Base-by-base conservation (phyloP, 805 yeast genomes). In the Wickerhamiella allomyrinae region DNA sequence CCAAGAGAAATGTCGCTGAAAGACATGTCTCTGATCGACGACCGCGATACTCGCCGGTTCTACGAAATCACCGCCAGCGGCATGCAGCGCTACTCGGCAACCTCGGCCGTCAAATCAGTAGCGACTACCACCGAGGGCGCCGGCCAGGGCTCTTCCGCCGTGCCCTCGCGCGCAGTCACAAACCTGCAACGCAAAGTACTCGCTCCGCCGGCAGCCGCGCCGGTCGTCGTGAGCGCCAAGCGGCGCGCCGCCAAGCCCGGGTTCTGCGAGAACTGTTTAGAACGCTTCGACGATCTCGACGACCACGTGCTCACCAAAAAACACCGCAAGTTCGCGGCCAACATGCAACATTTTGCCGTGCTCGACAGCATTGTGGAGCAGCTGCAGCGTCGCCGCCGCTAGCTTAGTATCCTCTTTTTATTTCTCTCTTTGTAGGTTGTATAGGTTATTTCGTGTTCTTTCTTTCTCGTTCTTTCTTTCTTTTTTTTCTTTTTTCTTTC, bases 211-310 rank as follows among this genome's bases (percentile, higher is more conserved):
- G 11, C 29, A n/a, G 14, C 23, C 11, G 21, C 27, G 17, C 14
- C 20, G 5, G 13, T 21, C 8, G 4, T 17, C 21, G n/a, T 31
- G n/a, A 5, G 21, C 17, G 56, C 35, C 50, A 50, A 54, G 55
- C 54, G 37, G 8, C 41, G 41, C 15, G 36, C 39, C 22, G 35
- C 46, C 24, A 48, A 50, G 42, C 72, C 89, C 1, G 96, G 96
- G 0, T 87, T 83, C 60, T 89, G 98, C 62, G 98, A 89, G 57
- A 89, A 89, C 56, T 89, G 98, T 61, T 68, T 89, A 20, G 80
- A 79, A 46, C 78, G 78, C 56, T 89, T 81, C 57, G 87, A 81
- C 40, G 74, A 75, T 49, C 77, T 86, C 54, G 82, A 76, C 20
- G 82, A 74, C 44, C 98, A 89, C 57, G 72, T 84, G 33, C 53